A percentile compares a stretch with the other conserved stretches of the same genome.
Conservation (phyloP, 495 filamentous ascomycete species). For the Halenospora varia region DNA sequence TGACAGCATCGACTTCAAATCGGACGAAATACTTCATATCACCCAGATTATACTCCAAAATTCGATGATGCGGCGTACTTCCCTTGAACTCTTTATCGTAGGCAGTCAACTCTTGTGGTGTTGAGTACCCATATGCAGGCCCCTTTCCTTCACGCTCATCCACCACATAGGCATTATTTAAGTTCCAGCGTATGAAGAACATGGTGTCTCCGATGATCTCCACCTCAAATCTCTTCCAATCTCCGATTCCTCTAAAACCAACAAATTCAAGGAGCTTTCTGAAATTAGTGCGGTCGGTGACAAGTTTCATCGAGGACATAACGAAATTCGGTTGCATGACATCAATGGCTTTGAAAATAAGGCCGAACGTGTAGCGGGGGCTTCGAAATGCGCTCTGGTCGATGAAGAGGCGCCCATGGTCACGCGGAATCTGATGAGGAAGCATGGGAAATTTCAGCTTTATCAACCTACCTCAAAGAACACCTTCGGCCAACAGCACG, state of each 20-base stretch:
- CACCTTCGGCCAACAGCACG: no score
- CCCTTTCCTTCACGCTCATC: not conserved
- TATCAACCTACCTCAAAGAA: no score
- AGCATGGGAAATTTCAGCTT: slow-evolving; percentile 3
- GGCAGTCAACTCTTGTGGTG: not conserved
- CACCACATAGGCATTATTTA: not conserved
- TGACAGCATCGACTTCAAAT: not conserved
- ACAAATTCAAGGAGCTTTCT: not conserved
- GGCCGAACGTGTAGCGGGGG: not conserved
- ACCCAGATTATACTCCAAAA: not conserved
- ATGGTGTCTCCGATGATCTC: not conserved
- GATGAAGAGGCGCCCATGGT: no score
- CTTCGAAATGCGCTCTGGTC: not conserved
- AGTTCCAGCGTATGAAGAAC: not conserved
- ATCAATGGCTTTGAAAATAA: not conserved
- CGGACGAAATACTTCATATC: not conserved
- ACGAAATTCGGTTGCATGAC: not conserved
- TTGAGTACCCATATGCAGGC: not conserved
- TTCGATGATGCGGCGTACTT: not conserved
- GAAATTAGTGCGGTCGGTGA: not conserved
- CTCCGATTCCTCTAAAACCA: not conserved
- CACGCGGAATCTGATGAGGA: slow-evolving; percentile 6
- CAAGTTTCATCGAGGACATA: not conserved
- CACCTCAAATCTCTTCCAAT: not conserved
- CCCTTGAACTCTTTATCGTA: not conserved